Conservation (phyloP, 352 stramenopile species). For the Phytophthora sansomeana region DNA sequence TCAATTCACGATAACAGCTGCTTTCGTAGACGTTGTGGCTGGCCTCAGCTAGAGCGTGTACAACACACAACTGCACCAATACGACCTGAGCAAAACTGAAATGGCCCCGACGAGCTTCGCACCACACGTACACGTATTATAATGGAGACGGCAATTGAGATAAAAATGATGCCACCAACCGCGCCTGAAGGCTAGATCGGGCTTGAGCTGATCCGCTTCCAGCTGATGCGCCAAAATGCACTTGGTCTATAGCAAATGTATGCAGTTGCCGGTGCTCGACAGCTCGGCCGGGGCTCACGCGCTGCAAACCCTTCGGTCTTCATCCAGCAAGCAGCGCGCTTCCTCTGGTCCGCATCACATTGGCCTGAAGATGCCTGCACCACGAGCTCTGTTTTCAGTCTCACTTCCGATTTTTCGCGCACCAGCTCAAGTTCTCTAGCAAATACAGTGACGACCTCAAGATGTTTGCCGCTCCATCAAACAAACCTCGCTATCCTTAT, state of each 20-base stretch:
- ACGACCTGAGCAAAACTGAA: neutral
- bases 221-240: conserved; percentile 37
- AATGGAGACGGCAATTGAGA: neutral
- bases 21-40: neutral
- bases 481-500: conserved; percentile 9
- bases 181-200: conserved; percentile 18
- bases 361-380: neutral
- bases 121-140: too few species aligned
- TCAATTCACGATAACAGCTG: conserved; percentile 2
- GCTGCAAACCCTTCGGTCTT: neutral
- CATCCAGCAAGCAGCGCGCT: neutral
- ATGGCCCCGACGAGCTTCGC: neutral
- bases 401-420: conserved; percentile 29
- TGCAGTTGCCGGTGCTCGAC: conserved; percentile 2
- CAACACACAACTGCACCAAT: neutral
- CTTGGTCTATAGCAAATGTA: conserved; percentile 7
- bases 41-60: conserved; percentile 19
- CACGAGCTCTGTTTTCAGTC: conserved; percentile 6
- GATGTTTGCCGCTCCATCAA: conserved; percentile 19
- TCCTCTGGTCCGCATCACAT: neutral
- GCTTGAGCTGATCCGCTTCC: conserved; percentile 21
- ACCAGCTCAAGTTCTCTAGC: conserved; percentile 14
- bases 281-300: conserved; percentile 6
- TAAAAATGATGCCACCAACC: conserved; percentile 15
- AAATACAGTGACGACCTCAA: conserved; percentile 10